These are phyloP conservation scores for Venturia asperata DNA, from an alignment of 2,329 filamentous ascomycete genomes.

Conservation along the genomic window DNA sequence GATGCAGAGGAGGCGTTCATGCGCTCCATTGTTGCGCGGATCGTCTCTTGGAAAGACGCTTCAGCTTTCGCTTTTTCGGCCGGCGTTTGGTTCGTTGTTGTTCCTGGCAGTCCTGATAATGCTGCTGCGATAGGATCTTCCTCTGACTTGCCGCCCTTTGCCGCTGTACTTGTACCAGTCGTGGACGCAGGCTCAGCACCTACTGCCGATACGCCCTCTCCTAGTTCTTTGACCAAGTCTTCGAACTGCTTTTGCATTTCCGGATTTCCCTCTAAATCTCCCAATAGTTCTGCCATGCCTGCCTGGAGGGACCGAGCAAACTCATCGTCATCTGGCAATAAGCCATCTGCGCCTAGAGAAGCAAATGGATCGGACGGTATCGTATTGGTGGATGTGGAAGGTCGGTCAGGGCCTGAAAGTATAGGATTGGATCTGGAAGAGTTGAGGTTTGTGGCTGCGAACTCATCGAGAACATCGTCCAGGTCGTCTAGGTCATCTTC, in stretches of 20 bases:
- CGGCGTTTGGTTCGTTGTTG: conserved; percentile 19
- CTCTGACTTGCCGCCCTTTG: conserved; percentile 8
- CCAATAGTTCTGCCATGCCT: conserved; percentile 79
- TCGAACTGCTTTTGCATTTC: conserved; percentile 77
- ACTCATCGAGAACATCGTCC: conserved; percentile 92
- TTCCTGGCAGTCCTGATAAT: conserved; percentile 18
- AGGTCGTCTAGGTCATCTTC: conserved; percentile 89
- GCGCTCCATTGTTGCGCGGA: conserved; percentile 87
- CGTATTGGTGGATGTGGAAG: conserved; percentile 26
- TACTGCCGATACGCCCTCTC: conserved; percentile 42
- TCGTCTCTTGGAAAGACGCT: conserved; percentile 82
- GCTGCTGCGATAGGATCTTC: conserved; percentile 20
- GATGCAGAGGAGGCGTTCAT: conserved; percentile 85
- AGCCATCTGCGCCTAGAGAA: conserved; percentile 20
- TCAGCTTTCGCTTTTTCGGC: conserved; percentile 36
- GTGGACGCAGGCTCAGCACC: conserved; percentile 26
- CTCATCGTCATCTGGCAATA: conserved; percentile 53
- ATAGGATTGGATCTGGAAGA: conserved; percentile 34
- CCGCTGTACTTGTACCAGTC: conserved; percentile 24
- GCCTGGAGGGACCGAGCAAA: conserved; percentile 82
- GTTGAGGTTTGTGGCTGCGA: conserved; percentile 59
- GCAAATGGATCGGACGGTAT: conserved; percentile 28
- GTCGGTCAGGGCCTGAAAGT: conserved; percentile 21
- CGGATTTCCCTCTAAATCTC: conserved; percentile 53
- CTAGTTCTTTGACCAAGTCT: conserved; percentile 66